Evolutionary conservation across 1,139 yeast species (phyloP).

Genomic region (Ogataea hybrid): DNA sequence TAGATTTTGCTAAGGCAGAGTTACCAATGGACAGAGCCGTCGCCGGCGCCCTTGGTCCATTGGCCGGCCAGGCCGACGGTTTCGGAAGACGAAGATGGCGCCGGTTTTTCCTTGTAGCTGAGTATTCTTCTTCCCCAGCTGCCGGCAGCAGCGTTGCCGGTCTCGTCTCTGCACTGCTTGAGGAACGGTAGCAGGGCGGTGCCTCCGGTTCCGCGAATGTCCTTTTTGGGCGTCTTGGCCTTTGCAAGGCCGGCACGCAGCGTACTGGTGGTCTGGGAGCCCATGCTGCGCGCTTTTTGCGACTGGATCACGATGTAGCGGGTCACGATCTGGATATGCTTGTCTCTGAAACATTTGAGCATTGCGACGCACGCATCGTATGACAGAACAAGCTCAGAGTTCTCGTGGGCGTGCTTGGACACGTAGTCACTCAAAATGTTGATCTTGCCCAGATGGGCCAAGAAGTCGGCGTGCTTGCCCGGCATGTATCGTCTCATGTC

Average conservation of each 20-base stretch:
- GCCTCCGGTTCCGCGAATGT: conserved; percentile 89
- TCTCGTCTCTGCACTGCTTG: conserved; percentile 94
- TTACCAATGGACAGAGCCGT: conserved; percentile 29
- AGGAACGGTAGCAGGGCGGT: conserved; percentile 87
- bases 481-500: conserved; percentile 94
- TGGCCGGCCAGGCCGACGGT: conserved; percentile 30
- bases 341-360: conserved; percentile 86
- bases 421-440: conserved; percentile 69
- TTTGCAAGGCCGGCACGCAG: conserved; percentile 63
- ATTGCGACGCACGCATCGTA: conserved; percentile 91
- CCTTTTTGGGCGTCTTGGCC: conserved; percentile 36
- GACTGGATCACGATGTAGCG: conserved; percentile 83
- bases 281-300: conserved; percentile 47
- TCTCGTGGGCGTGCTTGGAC: conserved; percentile 34
- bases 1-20: background rate
- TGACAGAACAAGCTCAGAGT: conserved; percentile 62
- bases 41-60: conserved; percentile 26
- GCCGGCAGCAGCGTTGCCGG: conserved; percentile 90
- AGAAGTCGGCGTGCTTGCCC: conserved; percentile 71
- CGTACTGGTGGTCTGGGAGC: conserved; percentile 47
- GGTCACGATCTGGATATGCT: conserved; percentile 89
- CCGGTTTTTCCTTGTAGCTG: conserved; percentile 47
- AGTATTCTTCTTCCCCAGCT: conserved; percentile 81
- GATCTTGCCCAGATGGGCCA: conserved; percentile 53
- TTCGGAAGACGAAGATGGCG: background rate